phyloP scores from a whole-genome alignment of 2,329 filamentous ascomycete genomes.

The Aureobasidium sp. region DNA sequence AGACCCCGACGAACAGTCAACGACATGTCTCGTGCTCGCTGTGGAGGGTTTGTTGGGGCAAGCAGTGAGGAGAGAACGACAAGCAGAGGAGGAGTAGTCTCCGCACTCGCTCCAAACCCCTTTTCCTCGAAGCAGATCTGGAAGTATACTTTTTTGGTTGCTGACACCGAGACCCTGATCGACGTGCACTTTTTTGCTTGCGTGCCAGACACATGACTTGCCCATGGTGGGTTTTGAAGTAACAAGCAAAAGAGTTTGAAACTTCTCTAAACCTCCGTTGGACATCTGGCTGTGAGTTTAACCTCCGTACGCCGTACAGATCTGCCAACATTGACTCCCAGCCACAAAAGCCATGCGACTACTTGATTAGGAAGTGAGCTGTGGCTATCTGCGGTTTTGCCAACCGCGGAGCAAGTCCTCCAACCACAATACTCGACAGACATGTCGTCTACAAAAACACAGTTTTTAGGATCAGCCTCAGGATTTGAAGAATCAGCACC shows the following conservation, averaged over 20 bases:
- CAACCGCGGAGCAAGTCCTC: background rate
- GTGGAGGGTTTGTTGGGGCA: slow-evolving; percentile 1
- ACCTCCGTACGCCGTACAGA: background rate
- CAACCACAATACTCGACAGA: background rate
- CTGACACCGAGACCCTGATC: background rate
- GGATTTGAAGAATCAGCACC: background rate
- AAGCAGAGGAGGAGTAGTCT: background rate
- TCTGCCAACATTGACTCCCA: background rate
- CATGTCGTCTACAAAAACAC: background rate
- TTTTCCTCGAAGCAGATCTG: background rate
- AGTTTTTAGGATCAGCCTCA: background rate
- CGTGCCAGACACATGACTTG: background rate
- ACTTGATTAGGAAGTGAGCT: background rate
- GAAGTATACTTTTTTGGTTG: background rate
- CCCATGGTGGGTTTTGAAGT: background rate
- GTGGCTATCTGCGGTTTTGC: background rate
- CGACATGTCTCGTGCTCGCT: background rate
- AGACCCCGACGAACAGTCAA: background rate
- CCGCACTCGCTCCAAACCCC: background rate
- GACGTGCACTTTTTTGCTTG: background rate
- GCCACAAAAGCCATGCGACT: background rate
- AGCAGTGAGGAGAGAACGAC: background rate
- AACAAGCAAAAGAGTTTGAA: background rate
- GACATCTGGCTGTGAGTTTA: background rate
- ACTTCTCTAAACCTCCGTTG: background rate